phyloP scores from a whole-genome alignment of 352 stramenopile species.

The Phytophthora constricta region DNA sequence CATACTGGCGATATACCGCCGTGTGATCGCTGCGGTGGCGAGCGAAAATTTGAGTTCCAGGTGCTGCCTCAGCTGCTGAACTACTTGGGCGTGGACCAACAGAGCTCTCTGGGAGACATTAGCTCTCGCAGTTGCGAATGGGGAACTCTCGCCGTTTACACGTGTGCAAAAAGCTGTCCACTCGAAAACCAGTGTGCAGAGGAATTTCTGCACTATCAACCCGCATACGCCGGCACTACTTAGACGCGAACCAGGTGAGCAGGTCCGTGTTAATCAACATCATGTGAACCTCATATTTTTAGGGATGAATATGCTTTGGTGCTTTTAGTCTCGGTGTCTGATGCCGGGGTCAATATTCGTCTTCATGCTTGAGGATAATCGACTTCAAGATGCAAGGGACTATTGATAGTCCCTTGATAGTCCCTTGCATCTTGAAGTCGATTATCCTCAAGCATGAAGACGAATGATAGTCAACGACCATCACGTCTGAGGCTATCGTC shows the following conservation, averaged over 20 bases:
- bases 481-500: constrained; percentile 17
- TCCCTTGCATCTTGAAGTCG: no score
- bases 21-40: constrained; percentile 83
- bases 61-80: constrained; percentile 95
- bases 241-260: constrained; percentile 11
- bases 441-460: constrained; percentile 22
- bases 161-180: constrained; percentile 90
- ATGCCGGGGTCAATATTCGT: constrained; percentile 30
- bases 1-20: constrained; percentile 52
- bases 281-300: constrained; percentile 39
- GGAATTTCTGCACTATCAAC: constrained; percentile 84
- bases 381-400: no score
- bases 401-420: constrained; percentile 48
- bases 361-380: constrained; percentile 19
- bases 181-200: constrained; percentile 57
- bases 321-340: constrained; percentile 24
- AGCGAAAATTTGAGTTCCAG: constrained; percentile 95
- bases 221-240: constrained; percentile 58
- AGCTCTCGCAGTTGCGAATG: constrained; percentile 84
- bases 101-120: constrained; percentile 62
- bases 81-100: constrained; percentile 87
- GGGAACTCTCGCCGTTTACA: constrained; percentile 93
- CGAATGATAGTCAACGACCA: constrained; percentile 21
- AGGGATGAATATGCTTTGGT: no score
- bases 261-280: constrained; percentile 26